Evolutionary conservation across 2,329 filamentous ascomycete genomes (phyloP), one percentile per base, ranked within the genome.

Genomic region (Colletotrichum aenigma): DNA sequence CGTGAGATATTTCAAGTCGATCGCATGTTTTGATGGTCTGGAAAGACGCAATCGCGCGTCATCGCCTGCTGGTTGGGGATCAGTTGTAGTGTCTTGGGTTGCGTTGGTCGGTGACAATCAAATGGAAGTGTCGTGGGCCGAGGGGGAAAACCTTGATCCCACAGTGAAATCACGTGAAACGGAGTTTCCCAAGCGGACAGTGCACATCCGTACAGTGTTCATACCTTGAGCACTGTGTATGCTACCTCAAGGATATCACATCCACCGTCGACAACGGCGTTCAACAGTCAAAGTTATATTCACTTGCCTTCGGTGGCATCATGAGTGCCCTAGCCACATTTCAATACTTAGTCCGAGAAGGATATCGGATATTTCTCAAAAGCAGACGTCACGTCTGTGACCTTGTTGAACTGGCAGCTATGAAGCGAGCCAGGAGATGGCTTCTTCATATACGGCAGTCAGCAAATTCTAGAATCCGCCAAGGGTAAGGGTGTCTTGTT

Each of bases 91-190:
- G 69, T 48, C 60, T 36, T n/a, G 56, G 16, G 26, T 52, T 64
- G 70, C 58, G 56, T 68, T 65, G 62, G 43, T 68, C 38, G 38
- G 34, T 60, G 70, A 72, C 16, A 60, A 28, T 52, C 43, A 52
- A 21, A 43, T 43, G 36, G 36, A 48, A 21, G 26, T 56, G 70
- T 73, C 64, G 64, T 73, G 70, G 62, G 56, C 32, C 32, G 43
- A 73, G 68, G 64, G 64, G 73, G 70, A 75, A 75, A 75, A 75
- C 70, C 73, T 75, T 75, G 73, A 73, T 61, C 43, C 32, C n/a
- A 32, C 21, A 32, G 12, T 4, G 21, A 52, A 28, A 13, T 75
- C 73, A 75, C 73, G 73, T 75, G 73, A 65, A 18, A 36, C n/a
- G n/a, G 43, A 21, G n/a, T 48, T 7, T 12, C n/a, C 43, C 43